Conservation (phyloP, 257 asterid species). For the Phtheirospermum japonicum region DNA sequence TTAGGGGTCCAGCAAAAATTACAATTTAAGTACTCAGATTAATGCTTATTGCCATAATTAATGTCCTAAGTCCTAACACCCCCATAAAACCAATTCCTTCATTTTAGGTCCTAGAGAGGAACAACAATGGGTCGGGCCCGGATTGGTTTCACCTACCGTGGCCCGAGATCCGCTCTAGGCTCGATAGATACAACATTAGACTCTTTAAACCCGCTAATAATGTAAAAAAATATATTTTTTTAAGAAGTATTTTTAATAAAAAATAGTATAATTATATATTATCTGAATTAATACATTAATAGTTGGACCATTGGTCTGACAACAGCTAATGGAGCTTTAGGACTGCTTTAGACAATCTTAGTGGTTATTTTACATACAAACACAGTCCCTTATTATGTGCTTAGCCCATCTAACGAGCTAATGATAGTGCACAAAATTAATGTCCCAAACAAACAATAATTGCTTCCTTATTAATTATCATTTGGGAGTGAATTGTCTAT, state of each 20-base stretch:
- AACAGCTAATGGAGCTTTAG: too few species aligned
- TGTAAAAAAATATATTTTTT: too few species aligned
- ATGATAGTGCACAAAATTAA: neutral
- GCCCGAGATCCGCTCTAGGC: too few species aligned
- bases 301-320: too few species aligned
- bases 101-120: neutral
- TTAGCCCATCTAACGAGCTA: neutral
- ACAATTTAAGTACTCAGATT: neutral
- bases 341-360: constrained; percentile 2
- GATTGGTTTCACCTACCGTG: too few species aligned
- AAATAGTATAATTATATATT: too few species aligned
- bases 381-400: neutral
- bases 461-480: neutral
- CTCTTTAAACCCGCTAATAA: too few species aligned
- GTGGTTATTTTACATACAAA: neutral
- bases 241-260: too few species aligned
- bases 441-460: neutral
- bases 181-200: too few species aligned
- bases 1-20: neutral
- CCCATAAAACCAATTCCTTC: constrained; percentile 6
- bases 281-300: too few species aligned
- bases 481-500: constrained; percentile 6
- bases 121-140: neutral
- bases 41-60: constrained; percentile 11
- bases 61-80: constrained; percentile 12